These are phyloP conservation scores for button mushroom (Agaricus bisporus) DNA, from an alignment of 768 basidiomycete species.

Conservation along the genomic window DNA sequence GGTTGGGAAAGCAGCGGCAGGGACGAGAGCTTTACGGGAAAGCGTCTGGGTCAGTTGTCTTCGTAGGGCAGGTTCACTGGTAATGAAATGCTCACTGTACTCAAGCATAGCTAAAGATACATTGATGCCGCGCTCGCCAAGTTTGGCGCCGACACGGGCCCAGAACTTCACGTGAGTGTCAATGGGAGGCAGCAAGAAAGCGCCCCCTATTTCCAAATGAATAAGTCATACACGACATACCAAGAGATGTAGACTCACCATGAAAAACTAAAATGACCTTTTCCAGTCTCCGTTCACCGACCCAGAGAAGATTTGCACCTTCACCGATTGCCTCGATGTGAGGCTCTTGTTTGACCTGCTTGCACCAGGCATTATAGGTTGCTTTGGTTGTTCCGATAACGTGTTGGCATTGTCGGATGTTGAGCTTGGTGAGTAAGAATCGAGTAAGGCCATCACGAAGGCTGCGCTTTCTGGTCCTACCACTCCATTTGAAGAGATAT, in stretches of 20 bases:
- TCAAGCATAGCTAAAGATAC: slow-evolving; percentile 14
- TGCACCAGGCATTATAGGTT: not conserved
- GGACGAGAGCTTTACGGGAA: slow-evolving; percentile 19
- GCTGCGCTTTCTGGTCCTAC: slow-evolving; percentile 4
- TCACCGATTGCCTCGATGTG: slow-evolving; percentile 10
- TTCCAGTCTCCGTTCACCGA: slow-evolving; percentile 12
- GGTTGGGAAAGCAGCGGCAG: slow-evolving; percentile 21
- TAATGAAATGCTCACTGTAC: slow-evolving; percentile 12
- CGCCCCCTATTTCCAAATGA: slow-evolving; percentile 12
- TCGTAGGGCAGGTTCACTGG: not conserved
- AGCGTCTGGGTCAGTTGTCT: not conserved
- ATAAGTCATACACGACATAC: not conserved
- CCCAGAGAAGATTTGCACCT: slow-evolving; percentile 14
- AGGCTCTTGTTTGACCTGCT: not conserved
- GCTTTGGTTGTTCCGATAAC: not conserved
- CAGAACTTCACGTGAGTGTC: slow-evolving; percentile 8
- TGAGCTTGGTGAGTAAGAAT: not conserved
- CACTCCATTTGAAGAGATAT: slow-evolving; percentile 5
- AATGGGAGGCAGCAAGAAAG: slow-evolving; percentile 11
- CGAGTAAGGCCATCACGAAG: slow-evolving; percentile 1
- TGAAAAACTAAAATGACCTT: slow-evolving; percentile 15
- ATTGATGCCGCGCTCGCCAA: slow-evolving; percentile 13
- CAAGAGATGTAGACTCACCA: slow-evolving; percentile 8
- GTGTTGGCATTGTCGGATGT: slow-evolving; percentile 1
- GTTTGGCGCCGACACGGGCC: slow-evolving; percentile 5